Evolutionary conservation across 805 yeast species (phyloP).

Genomic region (Candida yuanshanica): DNA sequence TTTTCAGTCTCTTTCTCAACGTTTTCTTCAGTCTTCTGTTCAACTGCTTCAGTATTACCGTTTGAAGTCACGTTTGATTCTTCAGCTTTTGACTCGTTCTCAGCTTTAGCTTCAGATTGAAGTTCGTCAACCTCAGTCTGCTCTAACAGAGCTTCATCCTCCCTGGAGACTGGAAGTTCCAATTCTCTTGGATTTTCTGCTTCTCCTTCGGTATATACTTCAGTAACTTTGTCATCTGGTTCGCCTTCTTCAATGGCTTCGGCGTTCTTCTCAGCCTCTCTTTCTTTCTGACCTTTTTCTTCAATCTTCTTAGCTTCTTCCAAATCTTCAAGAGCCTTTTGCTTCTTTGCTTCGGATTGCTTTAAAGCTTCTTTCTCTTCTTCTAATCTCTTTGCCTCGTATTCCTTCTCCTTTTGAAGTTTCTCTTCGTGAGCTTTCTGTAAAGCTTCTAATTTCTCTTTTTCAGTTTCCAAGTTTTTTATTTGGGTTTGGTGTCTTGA

Average conservation of each 20-base stretch:
- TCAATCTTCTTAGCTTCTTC: slow-evolving; percentile 4
- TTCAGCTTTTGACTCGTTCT: background rate
- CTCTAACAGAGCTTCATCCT: slow-evolving; percentile 7
- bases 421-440: slow-evolving; percentile 6
- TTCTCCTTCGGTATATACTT: slow-evolving; percentile 3
- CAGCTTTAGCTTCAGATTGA: slow-evolving; percentile 6
- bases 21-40: background rate
- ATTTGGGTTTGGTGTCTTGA: slow-evolving; percentile 5
- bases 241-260: background rate
- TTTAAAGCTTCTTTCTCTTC: slow-evolving; percentile 5
- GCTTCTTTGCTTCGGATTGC: slow-evolving; percentile 7
- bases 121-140: slow-evolving; percentile 12
- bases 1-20: background rate
- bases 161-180: slow-evolving; percentile 8
- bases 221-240: slow-evolving; percentile 1
- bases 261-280: slow-evolving; percentile 1
- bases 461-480: slow-evolving; percentile 3
- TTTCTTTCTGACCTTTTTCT: slow-evolving; percentile 4
- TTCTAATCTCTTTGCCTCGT: background rate
- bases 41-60: background rate
- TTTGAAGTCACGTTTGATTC: background rate
- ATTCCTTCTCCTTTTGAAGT: slow-evolving; percentile 2
- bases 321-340: slow-evolving; percentile 7
- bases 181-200: background rate
- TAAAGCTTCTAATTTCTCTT: slow-evolving; percentile 1